phyloP scores from a whole-genome alignment of 768 basidiomycete species.

The Boletus insuetus region DNA sequence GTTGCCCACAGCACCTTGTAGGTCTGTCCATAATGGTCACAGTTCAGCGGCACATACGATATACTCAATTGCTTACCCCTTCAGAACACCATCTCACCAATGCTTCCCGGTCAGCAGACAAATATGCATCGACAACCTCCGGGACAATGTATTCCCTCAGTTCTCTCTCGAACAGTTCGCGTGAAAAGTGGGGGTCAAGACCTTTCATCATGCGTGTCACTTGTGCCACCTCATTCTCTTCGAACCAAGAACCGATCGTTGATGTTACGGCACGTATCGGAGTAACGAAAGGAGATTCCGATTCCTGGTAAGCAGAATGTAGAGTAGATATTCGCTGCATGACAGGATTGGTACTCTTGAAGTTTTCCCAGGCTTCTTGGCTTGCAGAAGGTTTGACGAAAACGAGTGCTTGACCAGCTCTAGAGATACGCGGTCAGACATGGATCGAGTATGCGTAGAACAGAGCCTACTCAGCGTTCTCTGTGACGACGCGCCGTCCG shows the following conservation, averaged over 20 bases:
- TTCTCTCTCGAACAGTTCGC: conserved; percentile 86
- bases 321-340: conserved; percentile 57
- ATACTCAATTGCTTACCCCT: conserved; percentile 58
- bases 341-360: conserved; percentile 80
- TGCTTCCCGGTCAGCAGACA: conserved; percentile 84
- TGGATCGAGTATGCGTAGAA: background rate
- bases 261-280: conserved; percentile 80
- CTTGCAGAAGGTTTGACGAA: conserved; percentile 79
- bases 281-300: conserved; percentile 85
- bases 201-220: conserved; percentile 82
- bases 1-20: conserved; percentile 99
- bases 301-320: conserved; percentile 80
- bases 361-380: conserved; percentile 74
- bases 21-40: conserved; percentile 50
- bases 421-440: conserved; percentile 28
- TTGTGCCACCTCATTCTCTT: conserved; percentile 98
- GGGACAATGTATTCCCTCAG: conserved; percentile 96
- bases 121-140: conserved; percentile 94
- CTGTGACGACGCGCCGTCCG: conserved; percentile 49
- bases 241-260: conserved; percentile 86
- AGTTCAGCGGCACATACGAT: background rate
- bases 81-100: conserved; percentile 92
- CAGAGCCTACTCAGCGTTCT: conserved; percentile 74
- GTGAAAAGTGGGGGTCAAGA: conserved; percentile 85
- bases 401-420: conserved; percentile 84